Evolutionary conservation across 306 rosid species (phyloP).

Genomic region (Rubus idaeus): DNA sequence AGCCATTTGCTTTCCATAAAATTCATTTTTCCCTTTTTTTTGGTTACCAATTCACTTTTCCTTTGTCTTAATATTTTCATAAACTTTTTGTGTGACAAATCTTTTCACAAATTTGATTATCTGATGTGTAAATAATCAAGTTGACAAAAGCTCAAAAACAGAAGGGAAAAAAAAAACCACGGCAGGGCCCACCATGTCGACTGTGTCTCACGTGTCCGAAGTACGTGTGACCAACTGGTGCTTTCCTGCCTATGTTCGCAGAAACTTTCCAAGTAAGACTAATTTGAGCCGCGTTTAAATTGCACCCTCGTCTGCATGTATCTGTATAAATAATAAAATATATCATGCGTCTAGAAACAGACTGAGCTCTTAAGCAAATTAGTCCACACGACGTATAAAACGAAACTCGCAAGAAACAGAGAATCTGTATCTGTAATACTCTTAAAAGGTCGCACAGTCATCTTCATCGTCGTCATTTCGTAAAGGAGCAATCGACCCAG

Average conservation of each 20-base stretch:
- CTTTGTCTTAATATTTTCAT: too few species aligned
- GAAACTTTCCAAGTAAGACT: conserved; percentile 1
- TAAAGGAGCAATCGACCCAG: conserved; percentile 24
- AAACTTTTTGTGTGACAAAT: neutral
- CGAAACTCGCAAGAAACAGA: neutral
- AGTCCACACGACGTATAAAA: neutral
- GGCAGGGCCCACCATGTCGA: neutral
- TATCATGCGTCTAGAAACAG: neutral
- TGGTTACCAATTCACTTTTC: too few species aligned
- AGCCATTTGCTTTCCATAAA: too few species aligned
- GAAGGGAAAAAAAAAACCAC: neutral
- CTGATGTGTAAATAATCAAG: too few species aligned
- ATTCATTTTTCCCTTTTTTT: too few species aligned
- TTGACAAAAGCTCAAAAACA: neutral
- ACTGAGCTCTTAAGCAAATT: conserved; percentile 20
- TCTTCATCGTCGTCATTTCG: conserved; percentile 19
- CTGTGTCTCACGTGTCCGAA: neutral
- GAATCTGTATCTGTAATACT: neutral
- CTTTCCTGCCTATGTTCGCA: neutral
- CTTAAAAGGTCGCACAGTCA: neutral
- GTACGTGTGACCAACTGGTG: neutral
- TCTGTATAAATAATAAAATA: neutral
- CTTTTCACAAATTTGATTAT: too few species aligned
- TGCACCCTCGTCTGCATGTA: neutral
- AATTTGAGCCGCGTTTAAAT: neutral